phyloP scores from a whole-genome alignment of 345 rosid genomes.

The Eucalyptus decipiens region DNA sequence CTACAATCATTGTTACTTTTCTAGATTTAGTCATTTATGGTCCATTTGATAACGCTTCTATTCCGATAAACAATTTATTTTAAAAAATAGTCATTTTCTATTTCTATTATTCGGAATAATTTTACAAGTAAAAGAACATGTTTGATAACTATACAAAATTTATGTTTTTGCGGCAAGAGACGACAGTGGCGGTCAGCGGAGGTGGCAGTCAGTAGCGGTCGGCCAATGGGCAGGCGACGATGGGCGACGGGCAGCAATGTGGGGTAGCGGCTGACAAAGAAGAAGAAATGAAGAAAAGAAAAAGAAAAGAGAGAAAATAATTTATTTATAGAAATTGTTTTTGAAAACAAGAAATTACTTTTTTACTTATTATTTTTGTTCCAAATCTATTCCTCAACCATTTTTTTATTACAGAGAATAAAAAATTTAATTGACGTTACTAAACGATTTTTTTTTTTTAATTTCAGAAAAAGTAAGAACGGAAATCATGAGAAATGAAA shows the following conservation, averaged over 20 bases:
- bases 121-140: accelerated
- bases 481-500: no score
- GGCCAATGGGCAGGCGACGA: accelerated
- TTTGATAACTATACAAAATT: accelerated
- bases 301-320: no score
- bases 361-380: no score
- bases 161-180: no score
- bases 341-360: accelerated
- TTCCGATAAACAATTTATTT: accelerated
- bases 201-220: accelerated
- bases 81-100: no score
- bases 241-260: accelerated
- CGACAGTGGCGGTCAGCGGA: no score
- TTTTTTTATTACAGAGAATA: accelerated
- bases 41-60: accelerated
- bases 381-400: accelerated
- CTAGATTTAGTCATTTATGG: neutral
- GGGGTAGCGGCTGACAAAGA: accelerated
- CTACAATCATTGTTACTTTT: neutral
- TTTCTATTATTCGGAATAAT: accelerated
- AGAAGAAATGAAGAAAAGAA: no score
- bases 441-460: accelerated
- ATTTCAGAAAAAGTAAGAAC: no score
- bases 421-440: no score
- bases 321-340: no score